phyloP scores from a whole-genome alignment of 495 filamentous ascomycete genomes.

The Penicillium mononematosum region DNA sequence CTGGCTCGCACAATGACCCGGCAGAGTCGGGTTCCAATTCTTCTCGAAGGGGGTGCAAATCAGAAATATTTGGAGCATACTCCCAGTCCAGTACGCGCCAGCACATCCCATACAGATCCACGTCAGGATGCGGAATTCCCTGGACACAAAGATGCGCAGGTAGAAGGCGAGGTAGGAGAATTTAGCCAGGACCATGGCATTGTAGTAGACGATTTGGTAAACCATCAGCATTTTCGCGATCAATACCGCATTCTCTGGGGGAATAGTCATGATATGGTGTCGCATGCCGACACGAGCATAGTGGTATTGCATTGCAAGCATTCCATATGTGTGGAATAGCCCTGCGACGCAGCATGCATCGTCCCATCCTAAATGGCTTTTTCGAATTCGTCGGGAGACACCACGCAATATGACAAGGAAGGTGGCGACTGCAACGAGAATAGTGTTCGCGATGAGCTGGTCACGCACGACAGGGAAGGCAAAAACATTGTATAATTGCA shows the following conservation, averaged over 20 bases:
- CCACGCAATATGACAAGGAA: constrained; percentile 20
- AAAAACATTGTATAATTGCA: constrained; percentile 26
- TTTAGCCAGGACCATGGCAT: constrained; percentile 45
- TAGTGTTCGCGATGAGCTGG: constrained; percentile 28
- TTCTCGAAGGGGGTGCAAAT: constrained; percentile 34
- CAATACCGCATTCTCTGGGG: constrained; percentile 17
- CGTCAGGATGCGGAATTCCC: constrained; percentile 36
- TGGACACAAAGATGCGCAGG: constrained; percentile 48
- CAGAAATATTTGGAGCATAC: constrained; percentile 29
- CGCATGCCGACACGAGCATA: constrained; percentile 27
- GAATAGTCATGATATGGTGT: constrained; percentile 16
- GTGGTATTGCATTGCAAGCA: constrained; percentile 27
- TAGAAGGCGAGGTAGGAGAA: constrained; percentile 53
- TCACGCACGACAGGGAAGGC: constrained; percentile 19
- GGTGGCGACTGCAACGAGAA: constrained; percentile 20
- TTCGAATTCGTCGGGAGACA: constrained; percentile 18
- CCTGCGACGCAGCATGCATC: constrained; percentile 19
- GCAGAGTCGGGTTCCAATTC: constrained; percentile 20
- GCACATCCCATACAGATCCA: constrained; percentile 36
- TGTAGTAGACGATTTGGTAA: constrained; percentile 32
- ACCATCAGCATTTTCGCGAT: constrained; percentile 28
- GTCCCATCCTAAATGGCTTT: constrained; percentile 25
- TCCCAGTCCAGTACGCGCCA: constrained; percentile 24
- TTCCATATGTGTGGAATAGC: constrained; percentile 23
- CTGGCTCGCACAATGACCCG: constrained; percentile 23